Conservation (phyloP, 768 basidiomycete species). For the Tricholoma flavovirens region DNA sequence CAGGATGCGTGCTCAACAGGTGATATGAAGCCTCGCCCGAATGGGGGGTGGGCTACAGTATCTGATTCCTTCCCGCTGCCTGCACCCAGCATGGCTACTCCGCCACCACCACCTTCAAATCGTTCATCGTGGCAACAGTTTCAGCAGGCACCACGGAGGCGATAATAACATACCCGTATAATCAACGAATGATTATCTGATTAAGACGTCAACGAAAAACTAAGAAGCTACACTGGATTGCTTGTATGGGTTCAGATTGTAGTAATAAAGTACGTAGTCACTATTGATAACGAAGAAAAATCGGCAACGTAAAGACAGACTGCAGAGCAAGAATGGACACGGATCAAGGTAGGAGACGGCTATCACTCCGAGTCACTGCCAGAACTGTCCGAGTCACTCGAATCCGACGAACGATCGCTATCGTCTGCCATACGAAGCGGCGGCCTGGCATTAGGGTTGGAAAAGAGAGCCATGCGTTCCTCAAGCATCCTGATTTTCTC, state of each 20-base stretch:
- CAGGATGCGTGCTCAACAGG: not conserved
- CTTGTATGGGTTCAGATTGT: conserved; percentile 26
- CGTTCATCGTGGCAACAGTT: conserved; percentile 58
- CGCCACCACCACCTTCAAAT: conserved; percentile 15
- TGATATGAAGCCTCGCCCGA: not conserved
- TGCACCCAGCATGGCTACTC: conserved; percentile 3
- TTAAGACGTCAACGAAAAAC: conserved; percentile 21
- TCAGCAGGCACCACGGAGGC: conserved; percentile 33
- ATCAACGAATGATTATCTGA: conserved; percentile 5
- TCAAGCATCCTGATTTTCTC: conserved; percentile 93
- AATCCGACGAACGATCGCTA: conserved; percentile 76
- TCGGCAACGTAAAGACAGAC: conserved; percentile 5
- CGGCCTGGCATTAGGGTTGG: conserved; percentile 30
- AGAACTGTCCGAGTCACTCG: conserved; percentile 74
- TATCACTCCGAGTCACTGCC: conserved; percentile 78
- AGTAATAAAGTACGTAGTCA: conserved; percentile 21
- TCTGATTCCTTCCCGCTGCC: not conserved
- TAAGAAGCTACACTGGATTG: conserved; percentile 50
- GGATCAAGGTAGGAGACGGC: conserved; percentile 11
- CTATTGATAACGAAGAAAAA: conserved; percentile 6
- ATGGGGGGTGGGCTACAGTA: not conserved
- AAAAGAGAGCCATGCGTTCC: conserved; percentile 77
- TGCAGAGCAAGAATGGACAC: conserved; percentile 8
- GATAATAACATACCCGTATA: conserved; percentile 6
- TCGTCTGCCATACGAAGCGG: conserved; percentile 40